phyloP scores from a whole-genome alignment of 306 rosid species.

The Astragalus glycyphyllos region DNA sequence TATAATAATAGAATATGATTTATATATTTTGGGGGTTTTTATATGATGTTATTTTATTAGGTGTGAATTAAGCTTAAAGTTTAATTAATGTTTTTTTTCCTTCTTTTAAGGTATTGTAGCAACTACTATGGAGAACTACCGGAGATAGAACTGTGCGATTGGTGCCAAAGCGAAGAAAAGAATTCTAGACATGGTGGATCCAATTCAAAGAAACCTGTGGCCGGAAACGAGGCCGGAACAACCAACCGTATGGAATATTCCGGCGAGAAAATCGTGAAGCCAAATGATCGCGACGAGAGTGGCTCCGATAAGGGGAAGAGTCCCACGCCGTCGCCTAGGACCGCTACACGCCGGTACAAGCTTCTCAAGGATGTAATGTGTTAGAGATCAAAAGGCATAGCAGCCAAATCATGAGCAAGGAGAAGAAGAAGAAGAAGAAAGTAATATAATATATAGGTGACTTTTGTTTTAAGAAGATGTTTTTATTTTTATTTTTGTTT shows the following conservation, averaged over 20 bases:
- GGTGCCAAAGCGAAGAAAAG: conserved; percentile 85
- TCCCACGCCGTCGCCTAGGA: conserved; percentile 72
- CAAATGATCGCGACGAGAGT: conserved; percentile 59
- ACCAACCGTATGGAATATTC: conserved; percentile 69
- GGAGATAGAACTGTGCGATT: conserved; percentile 85
- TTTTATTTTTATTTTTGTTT: conserved; percentile 40
- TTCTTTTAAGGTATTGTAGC: conserved; percentile 73
- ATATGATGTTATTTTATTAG: background rate
- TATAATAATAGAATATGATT: background rate
- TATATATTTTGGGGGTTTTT: background rate
- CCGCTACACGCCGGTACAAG: conserved; percentile 95
- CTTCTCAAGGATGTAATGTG: conserved; percentile 99
- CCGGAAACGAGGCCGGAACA: conserved; percentile 45
- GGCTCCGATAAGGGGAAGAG: conserved; percentile 60
- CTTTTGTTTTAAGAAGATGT: conserved; percentile 32
- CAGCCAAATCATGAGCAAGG: conserved; percentile 10
- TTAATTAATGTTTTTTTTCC: conserved; percentile 6
- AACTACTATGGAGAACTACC: conserved; percentile 77
- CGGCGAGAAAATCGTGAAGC: conserved; percentile 69
- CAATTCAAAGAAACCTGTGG: conserved; percentile 52
- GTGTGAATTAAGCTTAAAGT: conserved; percentile 22
- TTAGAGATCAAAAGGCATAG: conserved; percentile 40
- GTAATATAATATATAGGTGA: conserved; percentile 20
- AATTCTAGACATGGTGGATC: conserved; percentile 50
- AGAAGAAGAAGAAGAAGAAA: background rate